Percentiles rank a stretch among this genome's conserved stretches.
phyloP scores from a whole-genome alignment of 2,329 filamentous ascomycete species.

The Raffaelea deltoideospora region DNA sequence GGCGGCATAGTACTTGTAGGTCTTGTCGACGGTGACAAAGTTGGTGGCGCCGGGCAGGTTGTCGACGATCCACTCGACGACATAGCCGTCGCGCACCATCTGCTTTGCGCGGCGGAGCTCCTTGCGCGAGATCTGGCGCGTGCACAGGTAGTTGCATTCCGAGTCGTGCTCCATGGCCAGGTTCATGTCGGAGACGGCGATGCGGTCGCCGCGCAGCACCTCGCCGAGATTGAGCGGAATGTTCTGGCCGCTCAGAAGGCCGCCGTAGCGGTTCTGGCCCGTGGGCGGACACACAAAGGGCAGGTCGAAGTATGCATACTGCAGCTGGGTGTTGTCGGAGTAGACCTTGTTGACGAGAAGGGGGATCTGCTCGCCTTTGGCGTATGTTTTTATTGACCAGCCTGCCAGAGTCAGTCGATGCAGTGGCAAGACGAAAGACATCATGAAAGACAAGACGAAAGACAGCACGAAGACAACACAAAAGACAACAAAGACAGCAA shows the following conservation, averaged over 20 bases:
- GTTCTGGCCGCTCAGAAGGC: constrained; percentile 59
- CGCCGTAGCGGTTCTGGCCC: constrained; percentile 48
- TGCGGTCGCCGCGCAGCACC: constrained; percentile 73
- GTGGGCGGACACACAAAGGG: constrained; percentile 76
- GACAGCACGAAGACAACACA: not conserved
- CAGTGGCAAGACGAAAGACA: not conserved
- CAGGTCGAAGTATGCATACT: constrained; percentile 80
- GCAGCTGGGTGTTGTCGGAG: constrained; percentile 77
- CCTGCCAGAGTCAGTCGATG: constrained; percentile 27
- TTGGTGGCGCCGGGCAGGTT: constrained; percentile 80
- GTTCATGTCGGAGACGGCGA: constrained; percentile 72
- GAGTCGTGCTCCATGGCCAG: constrained; percentile 63
- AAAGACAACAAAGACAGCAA: not conserved
- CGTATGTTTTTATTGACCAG: constrained; percentile 71
- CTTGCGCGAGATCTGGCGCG: constrained; percentile 44
- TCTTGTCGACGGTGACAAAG: constrained; percentile 75
- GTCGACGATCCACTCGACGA: constrained; percentile 89
- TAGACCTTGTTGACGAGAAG: constrained; percentile 88
- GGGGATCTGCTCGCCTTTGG: constrained; percentile 60
- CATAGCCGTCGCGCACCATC: constrained; percentile 63
- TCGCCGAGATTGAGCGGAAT: constrained; percentile 76
- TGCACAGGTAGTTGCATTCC: constrained; percentile 59
- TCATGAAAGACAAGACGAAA: not conserved
- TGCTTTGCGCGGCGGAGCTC: constrained; percentile 54
- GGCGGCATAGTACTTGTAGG: constrained; percentile 73